These are phyloP conservation scores for Vanrija sp. DNA, from an alignment of 1,284 basidiomycete genomes.

Conservation along the genomic window DNA sequence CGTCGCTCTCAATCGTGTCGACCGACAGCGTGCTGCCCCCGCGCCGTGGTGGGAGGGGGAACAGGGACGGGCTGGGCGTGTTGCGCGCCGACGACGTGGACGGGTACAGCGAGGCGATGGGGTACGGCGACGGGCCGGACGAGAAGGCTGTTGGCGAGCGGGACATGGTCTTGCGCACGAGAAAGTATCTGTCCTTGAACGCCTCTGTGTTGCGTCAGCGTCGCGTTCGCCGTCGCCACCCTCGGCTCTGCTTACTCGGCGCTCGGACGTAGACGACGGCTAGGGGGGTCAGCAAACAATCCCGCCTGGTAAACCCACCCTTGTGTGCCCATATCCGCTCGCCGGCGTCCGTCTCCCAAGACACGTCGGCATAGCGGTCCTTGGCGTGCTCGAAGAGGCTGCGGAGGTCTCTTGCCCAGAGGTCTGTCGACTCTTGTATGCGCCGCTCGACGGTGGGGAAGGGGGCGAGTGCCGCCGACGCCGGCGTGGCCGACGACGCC, in stretches of 20 bases:
- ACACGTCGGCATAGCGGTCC: slow-evolving; percentile 85
- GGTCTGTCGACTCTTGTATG: slow-evolving; percentile 33
- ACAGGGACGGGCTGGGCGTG: slow-evolving; percentile 9
- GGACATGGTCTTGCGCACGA: slow-evolving; percentile 18
- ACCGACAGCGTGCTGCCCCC: slow-evolving; percentile 23
- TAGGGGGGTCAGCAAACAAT: slow-evolving; percentile 39
- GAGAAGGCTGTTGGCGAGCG: slow-evolving; percentile 41
- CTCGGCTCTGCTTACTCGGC: slow-evolving; percentile 49
- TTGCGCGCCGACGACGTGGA: slow-evolving; percentile 7
- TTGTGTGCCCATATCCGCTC: slow-evolving; percentile 48
- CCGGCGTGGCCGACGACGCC: not conserved
- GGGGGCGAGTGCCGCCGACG: slow-evolving; percentile 4
- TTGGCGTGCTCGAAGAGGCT: slow-evolving; percentile 71
- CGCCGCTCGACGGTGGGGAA: slow-evolving; percentile 28
- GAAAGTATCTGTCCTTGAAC: slow-evolving; percentile 78
- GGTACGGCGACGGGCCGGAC: slow-evolving; percentile 1
- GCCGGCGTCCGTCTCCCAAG: slow-evolving; percentile 69
- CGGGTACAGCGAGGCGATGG: slow-evolving; percentile 8
- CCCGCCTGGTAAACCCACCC: slow-evolving; percentile 22
- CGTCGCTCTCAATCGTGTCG: slow-evolving; percentile 20
- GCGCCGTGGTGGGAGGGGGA: not conserved
- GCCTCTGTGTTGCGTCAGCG: slow-evolving; percentile 43
- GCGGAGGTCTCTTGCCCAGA: slow-evolving; percentile 75
- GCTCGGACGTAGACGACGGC: slow-evolving; percentile 92
- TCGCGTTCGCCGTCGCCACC: too few species aligned